Evolutionary conservation across 495 filamentous ascomycete genomes (phyloP).

Genomic region (Aspergillus steynii): DNA sequence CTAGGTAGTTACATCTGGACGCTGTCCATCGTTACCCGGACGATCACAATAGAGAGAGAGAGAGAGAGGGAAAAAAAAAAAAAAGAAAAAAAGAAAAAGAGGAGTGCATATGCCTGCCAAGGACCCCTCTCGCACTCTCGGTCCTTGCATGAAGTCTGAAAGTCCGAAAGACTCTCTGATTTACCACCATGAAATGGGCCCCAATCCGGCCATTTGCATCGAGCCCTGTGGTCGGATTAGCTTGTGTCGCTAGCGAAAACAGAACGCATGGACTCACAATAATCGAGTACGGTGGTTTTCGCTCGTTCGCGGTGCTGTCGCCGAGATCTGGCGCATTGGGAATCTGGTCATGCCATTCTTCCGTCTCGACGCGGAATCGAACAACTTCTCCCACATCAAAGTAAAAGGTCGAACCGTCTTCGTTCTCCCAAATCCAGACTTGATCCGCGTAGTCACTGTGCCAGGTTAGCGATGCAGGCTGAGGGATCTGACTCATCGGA

Average conservation of each 20-base stretch:
- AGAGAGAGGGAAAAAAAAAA: neutral
- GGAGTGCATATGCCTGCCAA: neutral
- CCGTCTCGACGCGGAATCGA: slow-evolving; percentile 76
- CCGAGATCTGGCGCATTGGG: slow-evolving; percentile 63
- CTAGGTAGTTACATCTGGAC: too few species aligned
- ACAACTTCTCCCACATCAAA: slow-evolving; percentile 89
- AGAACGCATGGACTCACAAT: slow-evolving; percentile 46
- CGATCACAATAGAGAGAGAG: neutral
- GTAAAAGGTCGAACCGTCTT: slow-evolving; percentile 68
- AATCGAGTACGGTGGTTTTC: slow-evolving; percentile 66
- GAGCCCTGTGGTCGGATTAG: slow-evolving; percentile 41
- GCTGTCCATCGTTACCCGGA: too few species aligned
- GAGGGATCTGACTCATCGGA: slow-evolving; percentile 1
- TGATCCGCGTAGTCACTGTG: slow-evolving; percentile 66
- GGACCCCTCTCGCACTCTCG: neutral
- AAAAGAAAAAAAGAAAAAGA: neutral
- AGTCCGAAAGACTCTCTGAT: neutral
- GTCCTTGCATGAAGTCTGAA: neutral
- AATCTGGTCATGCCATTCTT: slow-evolving; percentile 86
- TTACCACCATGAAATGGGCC: slow-evolving; percentile 53
- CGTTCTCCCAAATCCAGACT: slow-evolving; percentile 77
- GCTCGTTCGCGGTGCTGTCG: slow-evolving; percentile 48
- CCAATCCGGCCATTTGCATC: slow-evolving; percentile 53
- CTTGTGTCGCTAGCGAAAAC: neutral
- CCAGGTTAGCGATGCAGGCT: slow-evolving; percentile 26